A percentile compares a stretch with the other conserved stretches of the same genome.
phyloP scores from a whole-genome alignment of 106 monocot species.

The Phalaenopsis aphrodite region DNA sequence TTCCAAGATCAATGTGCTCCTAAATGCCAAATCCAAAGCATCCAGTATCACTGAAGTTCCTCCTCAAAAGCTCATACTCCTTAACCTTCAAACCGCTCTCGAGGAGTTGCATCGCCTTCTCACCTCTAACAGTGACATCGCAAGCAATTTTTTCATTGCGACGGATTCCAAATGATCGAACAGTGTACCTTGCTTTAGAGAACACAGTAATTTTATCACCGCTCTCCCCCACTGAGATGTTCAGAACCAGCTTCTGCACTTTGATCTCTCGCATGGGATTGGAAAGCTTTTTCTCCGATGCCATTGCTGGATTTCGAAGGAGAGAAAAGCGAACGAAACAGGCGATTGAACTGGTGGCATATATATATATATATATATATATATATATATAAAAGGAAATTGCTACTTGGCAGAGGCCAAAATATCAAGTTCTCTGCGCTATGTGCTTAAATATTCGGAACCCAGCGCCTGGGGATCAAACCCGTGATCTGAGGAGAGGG shows the following conservation, averaged over 20 bases:
- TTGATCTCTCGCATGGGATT: constrained; percentile 28
- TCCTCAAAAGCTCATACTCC: constrained; percentile 15
- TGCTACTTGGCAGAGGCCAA: no score
- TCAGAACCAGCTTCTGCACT: constrained; percentile 29
- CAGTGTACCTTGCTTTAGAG: constrained; percentile 66
- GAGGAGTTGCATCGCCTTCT: constrained; percentile 64
- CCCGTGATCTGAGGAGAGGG: no score
- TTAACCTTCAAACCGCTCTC: background rate
- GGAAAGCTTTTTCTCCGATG: constrained; percentile 22
- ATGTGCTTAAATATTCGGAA: no score
- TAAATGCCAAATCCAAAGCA: constrained; percentile 82
- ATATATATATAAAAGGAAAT: no score
- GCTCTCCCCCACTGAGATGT: constrained; percentile 24
- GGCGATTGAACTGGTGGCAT: background rate
- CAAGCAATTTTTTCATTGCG: constrained; percentile 24
- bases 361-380: no score
- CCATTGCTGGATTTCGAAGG: background rate
- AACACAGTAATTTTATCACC: constrained; percentile 43
- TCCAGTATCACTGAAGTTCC: constrained; percentile 74
- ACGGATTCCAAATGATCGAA: constrained; percentile 53
- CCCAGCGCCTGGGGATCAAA: no score
- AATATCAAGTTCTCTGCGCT: no score
- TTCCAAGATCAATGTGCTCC: constrained; percentile 75
- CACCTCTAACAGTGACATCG: constrained; percentile 63
- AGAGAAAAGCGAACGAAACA: background rate